A percentile compares a stretch with the other conserved stretches of the same genome.
phyloP scores from a whole-genome alignment of 2,329 filamentous ascomycete genomes.

The Alternaria dauci region DNA sequence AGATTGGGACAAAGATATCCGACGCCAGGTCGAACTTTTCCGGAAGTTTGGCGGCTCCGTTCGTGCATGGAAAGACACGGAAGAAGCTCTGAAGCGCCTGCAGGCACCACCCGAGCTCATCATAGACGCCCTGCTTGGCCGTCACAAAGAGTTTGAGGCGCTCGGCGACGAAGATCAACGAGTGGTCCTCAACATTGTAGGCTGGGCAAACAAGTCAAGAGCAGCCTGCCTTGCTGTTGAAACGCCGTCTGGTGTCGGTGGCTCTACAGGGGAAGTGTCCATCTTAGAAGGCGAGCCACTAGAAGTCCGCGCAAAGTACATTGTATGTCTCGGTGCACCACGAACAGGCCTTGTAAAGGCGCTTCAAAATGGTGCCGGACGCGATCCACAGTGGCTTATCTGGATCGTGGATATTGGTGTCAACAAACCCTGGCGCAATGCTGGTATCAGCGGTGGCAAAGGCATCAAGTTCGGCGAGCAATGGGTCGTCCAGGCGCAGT shows the following conservation, averaged over 20 bases:
- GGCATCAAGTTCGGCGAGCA: constrained; percentile 88
- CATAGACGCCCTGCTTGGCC: constrained; percentile 86
- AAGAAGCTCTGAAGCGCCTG: constrained; percentile 61
- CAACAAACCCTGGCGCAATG: constrained; percentile 83
- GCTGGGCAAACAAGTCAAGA: constrained; percentile 90
- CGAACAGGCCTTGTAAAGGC: constrained; percentile 84
- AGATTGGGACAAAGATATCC: constrained; percentile 80
- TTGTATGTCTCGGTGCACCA: constrained; percentile 86
- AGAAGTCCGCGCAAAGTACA: constrained; percentile 81
- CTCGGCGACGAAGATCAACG: constrained; percentile 82
- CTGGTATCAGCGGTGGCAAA: constrained; percentile 79
- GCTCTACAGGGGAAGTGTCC: constrained; percentile 68
- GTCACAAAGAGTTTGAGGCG: constrained; percentile 89
- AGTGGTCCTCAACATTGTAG: constrained; percentile 86
- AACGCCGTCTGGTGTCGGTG: constrained; percentile 87
- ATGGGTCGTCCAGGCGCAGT: constrained; percentile 80
- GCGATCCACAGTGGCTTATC: constrained; percentile 72
- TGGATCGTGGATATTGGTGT: constrained; percentile 89
- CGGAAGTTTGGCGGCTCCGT: constrained; percentile 82
- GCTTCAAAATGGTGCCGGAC: constrained; percentile 67
- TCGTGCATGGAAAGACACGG: constrained; percentile 66
- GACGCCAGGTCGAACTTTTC: constrained; percentile 83
- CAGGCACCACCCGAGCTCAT: constrained; percentile 78
- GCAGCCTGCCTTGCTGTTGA: constrained; percentile 87
- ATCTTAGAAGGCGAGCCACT: constrained; percentile 77